Evolutionary conservation across 2,329 filamentous ascomycete species (phyloP).

Genomic region (Verticillium alfalfae): DNA sequence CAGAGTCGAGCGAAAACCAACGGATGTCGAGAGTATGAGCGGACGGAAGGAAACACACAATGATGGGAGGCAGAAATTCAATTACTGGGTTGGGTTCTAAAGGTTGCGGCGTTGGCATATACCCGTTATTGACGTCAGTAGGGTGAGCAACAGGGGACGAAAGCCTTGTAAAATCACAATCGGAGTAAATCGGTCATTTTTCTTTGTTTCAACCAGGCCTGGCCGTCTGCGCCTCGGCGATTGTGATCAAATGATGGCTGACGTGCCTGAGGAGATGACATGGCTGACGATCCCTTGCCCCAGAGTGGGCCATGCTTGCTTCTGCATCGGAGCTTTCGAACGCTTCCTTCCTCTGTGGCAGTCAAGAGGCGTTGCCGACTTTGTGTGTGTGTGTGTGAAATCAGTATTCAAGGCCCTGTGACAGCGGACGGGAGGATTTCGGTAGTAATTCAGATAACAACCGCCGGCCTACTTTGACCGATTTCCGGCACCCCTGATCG

Average conservation of each 20-base stretch:
- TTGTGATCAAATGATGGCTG: not conserved
- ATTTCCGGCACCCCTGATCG: too few species aligned
- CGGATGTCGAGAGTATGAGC: not conserved
- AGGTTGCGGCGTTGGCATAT: not conserved
- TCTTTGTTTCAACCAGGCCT: not conserved
- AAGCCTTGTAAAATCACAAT: not conserved
- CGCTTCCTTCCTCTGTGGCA: too few species aligned
- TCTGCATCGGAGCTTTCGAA: not conserved
- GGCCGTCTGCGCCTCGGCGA: not conserved
- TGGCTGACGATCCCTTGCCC: not conserved
- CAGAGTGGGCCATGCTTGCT: not conserved
- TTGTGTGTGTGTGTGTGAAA: too few species aligned
- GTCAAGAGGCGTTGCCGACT: too few species aligned
- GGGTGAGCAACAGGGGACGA: not conserved
- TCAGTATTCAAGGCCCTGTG: too few species aligned
- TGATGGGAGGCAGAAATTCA: not conserved
- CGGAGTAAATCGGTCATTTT: not conserved
- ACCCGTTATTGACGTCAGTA: not conserved
- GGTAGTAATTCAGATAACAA: too few species aligned
- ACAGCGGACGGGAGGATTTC: too few species aligned
- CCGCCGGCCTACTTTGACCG: too few species aligned
- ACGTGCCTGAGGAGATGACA: not conserved
- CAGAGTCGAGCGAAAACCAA: not conserved
- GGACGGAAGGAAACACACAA: not conserved
- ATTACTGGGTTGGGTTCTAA: not conserved